Evolutionary conservation across 2,329 filamentous ascomycete species (phyloP).

Genomic region (Kalmusia sp.): DNA sequence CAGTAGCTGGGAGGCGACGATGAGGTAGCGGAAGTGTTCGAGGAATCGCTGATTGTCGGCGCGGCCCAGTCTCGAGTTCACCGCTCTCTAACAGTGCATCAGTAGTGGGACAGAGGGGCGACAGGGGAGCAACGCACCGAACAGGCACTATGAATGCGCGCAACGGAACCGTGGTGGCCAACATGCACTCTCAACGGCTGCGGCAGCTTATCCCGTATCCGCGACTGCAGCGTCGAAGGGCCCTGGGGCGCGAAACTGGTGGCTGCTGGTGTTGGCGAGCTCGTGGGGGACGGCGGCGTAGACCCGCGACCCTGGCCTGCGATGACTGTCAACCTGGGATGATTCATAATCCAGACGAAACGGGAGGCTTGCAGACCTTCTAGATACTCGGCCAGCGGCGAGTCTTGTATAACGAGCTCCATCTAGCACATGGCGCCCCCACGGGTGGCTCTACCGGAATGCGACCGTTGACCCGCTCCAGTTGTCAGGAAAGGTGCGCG

Average conservation of each 20-base stretch:
- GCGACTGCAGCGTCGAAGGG: conserved; percentile 56
- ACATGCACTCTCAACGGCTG: conserved; percentile 52
- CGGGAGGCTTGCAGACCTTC: conserved; percentile 69
- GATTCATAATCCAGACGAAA: conserved; percentile 9
- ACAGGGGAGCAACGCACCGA: conserved; percentile 36
- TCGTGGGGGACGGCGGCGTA: conserved; percentile 30
- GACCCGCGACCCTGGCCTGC: conserved; percentile 44
- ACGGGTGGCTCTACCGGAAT: conserved; percentile 13
- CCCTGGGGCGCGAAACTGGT: conserved; percentile 59
- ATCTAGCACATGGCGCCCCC: conserved; percentile 58
- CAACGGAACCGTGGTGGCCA: conserved; percentile 45
- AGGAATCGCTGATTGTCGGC: conserved; percentile 85
- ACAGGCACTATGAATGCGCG: conserved; percentile 46
- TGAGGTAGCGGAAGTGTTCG: conserved; percentile 91
- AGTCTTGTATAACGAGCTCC: conserved; percentile 88
- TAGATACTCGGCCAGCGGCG: conserved; percentile 87
- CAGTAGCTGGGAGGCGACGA: conserved; percentile 89
- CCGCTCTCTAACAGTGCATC: conserved; percentile 62
- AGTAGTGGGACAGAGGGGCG: conserved; percentile 10
- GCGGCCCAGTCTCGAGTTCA: conserved; percentile 75
- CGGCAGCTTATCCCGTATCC: conserved; percentile 58
- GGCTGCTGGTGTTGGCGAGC: conserved; percentile 20
- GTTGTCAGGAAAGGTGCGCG: conserved; percentile 20
- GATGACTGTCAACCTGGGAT: conserved; percentile 28
- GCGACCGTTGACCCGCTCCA: conserved; percentile 21